phyloP scores from a whole-genome alignment of 495 filamentous ascomycete species.

The Daldinia loculata region DNA sequence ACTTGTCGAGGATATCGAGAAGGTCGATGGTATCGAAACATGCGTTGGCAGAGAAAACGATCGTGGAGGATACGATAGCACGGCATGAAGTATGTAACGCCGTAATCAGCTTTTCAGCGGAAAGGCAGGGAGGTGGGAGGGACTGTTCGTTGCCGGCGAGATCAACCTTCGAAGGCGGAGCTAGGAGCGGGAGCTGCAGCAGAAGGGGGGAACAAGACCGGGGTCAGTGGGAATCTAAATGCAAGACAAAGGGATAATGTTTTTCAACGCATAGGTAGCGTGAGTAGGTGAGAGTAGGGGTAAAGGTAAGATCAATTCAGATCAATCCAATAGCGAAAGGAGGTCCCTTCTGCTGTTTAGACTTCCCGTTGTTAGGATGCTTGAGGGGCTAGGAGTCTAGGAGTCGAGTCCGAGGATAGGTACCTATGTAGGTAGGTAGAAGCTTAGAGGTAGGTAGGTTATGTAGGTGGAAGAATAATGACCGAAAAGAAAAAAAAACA shows the following conservation, averaged over 20 bases:
- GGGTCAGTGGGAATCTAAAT: slow-evolving; percentile 27
- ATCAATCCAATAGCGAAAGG: neutral
- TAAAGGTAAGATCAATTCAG: neutral
- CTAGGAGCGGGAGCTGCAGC: slow-evolving; percentile 38
- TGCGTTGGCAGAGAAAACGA: slow-evolving; percentile 32
- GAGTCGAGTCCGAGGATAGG: slow-evolving; percentile 28
- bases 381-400: slow-evolving; percentile 13
- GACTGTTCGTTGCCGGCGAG: slow-evolving; percentile 35
- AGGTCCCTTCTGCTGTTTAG: neutral
- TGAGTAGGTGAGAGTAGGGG: neutral
- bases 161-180: slow-evolving; percentile 36
- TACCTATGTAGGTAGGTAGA: neutral
- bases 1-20: slow-evolving; percentile 32
- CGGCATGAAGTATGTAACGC: slow-evolving; percentile 42
- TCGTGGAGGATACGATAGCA: slow-evolving; percentile 36
- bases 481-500: neutral
- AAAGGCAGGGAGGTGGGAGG: slow-evolving; percentile 24
- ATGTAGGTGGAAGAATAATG: slow-evolving; percentile 5
- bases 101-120: slow-evolving; percentile 31
- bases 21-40: slow-evolving; percentile 28
- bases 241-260: slow-evolving; percentile 40
- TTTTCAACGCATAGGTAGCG: slow-evolving; percentile 8
- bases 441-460: too few relatives aligned
- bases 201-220: slow-evolving; percentile 30
- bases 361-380: neutral